Evolutionary conservation across 371 early-diverging fungal genomes (phyloP).

Genomic region (Smittium culicis): DNA sequence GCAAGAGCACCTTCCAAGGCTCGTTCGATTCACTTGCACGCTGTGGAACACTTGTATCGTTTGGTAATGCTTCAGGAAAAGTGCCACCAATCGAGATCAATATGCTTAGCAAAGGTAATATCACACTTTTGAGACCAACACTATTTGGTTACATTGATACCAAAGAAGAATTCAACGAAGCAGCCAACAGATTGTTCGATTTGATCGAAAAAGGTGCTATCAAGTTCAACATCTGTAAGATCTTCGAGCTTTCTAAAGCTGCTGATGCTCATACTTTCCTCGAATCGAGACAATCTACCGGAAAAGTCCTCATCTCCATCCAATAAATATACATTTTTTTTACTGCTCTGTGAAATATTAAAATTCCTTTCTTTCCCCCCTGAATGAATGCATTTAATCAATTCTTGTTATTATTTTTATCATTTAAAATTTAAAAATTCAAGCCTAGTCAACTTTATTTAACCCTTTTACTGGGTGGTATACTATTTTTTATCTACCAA

Average conservation of each 20-base stretch:
- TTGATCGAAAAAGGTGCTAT: constrained; percentile 41
- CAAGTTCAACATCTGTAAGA: constrained; percentile 51
- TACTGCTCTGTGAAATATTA: no score
- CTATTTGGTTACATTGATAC: constrained; percentile 55
- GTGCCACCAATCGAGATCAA: constrained; percentile 60
- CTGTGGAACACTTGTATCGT: constrained; percentile 69
- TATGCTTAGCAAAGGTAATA: constrained; percentile 49
- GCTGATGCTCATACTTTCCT: constrained; percentile 68
- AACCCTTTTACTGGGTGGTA: no score
- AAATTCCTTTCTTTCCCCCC: no score
- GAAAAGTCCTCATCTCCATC: constrained; percentile 54
- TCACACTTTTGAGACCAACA: constrained; percentile 46
- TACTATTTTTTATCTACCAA: no score
- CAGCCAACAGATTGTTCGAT: constrained; percentile 43
- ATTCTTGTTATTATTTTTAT: no score
- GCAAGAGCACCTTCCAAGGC: constrained; percentile 68
- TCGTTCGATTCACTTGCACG: constrained; percentile 52
- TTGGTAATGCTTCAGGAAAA: constrained; percentile 83
- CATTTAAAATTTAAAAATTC: no score
- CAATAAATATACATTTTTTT: no score
- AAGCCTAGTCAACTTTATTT: no score
- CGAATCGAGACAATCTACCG: constrained; percentile 56
- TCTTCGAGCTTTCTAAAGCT: constrained; percentile 57
- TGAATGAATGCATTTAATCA: no score
- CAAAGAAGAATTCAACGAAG: constrained; percentile 50